phyloP scores from a whole-genome alignment of 441 rosid species.

The Monsonia emarginata region DNA sequence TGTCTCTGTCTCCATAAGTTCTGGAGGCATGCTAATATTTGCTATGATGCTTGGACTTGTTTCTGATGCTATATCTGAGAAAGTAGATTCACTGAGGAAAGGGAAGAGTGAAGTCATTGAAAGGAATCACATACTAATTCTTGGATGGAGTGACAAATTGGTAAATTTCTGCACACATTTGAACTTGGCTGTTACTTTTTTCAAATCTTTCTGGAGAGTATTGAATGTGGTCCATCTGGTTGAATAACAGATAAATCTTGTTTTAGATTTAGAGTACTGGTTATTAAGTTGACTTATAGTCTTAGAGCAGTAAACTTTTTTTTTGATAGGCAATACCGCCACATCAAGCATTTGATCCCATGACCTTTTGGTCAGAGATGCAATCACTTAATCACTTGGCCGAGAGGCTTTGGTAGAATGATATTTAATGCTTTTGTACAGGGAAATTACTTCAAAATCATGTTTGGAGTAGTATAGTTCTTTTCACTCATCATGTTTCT shows the following conservation, averaged over 20 bases:
- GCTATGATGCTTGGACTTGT: conserved; percentile 97
- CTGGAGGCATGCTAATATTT: conserved; percentile 87
- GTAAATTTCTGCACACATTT: conserved; percentile 28
- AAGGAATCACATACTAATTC: conserved; percentile 69
- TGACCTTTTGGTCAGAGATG: too few relatives aligned
- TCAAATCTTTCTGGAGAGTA: background rate
- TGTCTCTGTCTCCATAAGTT: conserved; percentile 76
- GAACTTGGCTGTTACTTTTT: background rate
- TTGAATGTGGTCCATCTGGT: background rate
- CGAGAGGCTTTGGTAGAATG: too few relatives aligned
- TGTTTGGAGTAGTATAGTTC: too few relatives aligned
- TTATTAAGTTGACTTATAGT: background rate
- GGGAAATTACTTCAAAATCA: background rate
- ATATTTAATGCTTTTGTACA: background rate
- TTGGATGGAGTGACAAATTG: conserved; percentile 96
- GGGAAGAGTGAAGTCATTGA: conserved; percentile 94
- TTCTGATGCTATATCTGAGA: conserved; percentile 89
- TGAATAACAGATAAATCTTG: background rate
- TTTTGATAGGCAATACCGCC: too few relatives aligned
- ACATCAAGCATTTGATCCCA: too few relatives aligned
- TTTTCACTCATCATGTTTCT: too few relatives aligned
- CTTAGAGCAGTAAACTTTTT: too few relatives aligned
- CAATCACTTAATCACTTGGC: too few relatives aligned
- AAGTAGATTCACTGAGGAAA: conserved; percentile 78
- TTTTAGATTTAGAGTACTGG: background rate